Evolutionary conservation across 2,329 filamentous ascomycete genomes (phyloP).

Genomic region (Lachnellula subtilissima): DNA sequence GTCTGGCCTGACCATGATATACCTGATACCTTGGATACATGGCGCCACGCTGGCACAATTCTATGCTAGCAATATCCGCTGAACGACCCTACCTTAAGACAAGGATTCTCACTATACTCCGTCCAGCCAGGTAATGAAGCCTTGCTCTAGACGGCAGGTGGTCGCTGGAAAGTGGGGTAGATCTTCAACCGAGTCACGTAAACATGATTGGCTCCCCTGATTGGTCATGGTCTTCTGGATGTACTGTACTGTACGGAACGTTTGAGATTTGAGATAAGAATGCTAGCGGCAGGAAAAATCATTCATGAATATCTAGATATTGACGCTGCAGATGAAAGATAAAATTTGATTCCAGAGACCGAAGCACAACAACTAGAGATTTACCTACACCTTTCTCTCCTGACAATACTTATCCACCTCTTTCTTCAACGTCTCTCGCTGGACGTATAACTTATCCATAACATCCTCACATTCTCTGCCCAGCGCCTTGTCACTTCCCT

Average conservation of each 20-base stretch:
- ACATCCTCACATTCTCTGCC: conserved; percentile 48
- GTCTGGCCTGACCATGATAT: too few species aligned
- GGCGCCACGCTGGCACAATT: too few species aligned
- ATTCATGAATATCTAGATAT: background rate
- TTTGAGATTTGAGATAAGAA: background rate
- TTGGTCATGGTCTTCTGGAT: too few species aligned
- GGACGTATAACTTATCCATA: conserved; percentile 61
- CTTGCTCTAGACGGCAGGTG: background rate
- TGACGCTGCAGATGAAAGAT: background rate
- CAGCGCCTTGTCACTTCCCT: conserved; percentile 29
- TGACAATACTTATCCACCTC: conserved; percentile 72
- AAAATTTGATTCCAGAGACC: background rate
- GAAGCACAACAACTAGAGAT: background rate
- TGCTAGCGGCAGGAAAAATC: background rate
- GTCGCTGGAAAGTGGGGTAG: background rate
- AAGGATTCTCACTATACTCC: too few species aligned
- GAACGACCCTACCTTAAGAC: too few species aligned
- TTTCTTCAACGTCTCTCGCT: conserved; percentile 62
- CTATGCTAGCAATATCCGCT: too few species aligned
- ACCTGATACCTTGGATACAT: too few species aligned
- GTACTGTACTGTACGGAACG: background rate
- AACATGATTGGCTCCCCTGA: background rate
- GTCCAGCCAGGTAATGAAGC: too few species aligned
- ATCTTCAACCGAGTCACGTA: background rate
- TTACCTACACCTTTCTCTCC: conserved; percentile 45